phyloP scores from a whole-genome alignment of 2,329 filamentous ascomycete species.

The Diaporthe vexans region DNA sequence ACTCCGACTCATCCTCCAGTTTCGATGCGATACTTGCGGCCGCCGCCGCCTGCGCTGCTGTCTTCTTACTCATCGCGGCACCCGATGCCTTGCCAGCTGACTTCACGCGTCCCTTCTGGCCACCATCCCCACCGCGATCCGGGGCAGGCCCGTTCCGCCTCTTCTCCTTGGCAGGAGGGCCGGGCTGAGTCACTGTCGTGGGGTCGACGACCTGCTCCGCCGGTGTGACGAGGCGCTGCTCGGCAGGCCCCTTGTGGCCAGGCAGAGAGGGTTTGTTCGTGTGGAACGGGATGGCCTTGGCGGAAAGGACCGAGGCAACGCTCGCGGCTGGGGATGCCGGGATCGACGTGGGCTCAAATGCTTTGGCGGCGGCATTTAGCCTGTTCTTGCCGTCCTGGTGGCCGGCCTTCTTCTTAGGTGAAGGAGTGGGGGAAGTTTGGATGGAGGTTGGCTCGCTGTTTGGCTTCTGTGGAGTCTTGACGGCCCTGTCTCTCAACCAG shows the following conservation, averaged over 20 bases:
- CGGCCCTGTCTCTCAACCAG: conserved; percentile 25
- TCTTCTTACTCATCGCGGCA: background rate
- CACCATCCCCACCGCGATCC: background rate
- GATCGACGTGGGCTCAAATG: conserved; percentile 40
- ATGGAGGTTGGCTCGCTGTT: background rate
- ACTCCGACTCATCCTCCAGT: conserved; percentile 1
- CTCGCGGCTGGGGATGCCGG: conserved; percentile 16
- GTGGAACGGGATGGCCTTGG: conserved; percentile 5
- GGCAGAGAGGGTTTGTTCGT: conserved; percentile 34
- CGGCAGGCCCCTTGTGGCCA: conserved; percentile 2
- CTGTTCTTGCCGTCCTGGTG: conserved; percentile 2
- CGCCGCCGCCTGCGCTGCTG: conserved; percentile 5
- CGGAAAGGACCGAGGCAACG: background rate
- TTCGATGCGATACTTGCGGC: background rate
- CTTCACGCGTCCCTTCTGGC: background rate
- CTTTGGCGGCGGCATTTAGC: conserved; percentile 43
- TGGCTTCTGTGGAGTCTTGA: conserved; percentile 29
- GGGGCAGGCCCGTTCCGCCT: conserved; percentile 8
- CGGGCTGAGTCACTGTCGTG: conserved; percentile 28
- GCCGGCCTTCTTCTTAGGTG: conserved; percentile 16
- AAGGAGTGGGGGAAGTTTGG: conserved; percentile 31
- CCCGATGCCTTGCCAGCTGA: background rate
- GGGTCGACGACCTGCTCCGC: conserved; percentile 39
- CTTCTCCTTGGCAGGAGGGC: conserved; percentile 36
- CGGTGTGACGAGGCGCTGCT: conserved; percentile 38